Conservation (phyloP, 495 filamentous ascomycete genomes). For the Schizothecium vesticola region DNA sequence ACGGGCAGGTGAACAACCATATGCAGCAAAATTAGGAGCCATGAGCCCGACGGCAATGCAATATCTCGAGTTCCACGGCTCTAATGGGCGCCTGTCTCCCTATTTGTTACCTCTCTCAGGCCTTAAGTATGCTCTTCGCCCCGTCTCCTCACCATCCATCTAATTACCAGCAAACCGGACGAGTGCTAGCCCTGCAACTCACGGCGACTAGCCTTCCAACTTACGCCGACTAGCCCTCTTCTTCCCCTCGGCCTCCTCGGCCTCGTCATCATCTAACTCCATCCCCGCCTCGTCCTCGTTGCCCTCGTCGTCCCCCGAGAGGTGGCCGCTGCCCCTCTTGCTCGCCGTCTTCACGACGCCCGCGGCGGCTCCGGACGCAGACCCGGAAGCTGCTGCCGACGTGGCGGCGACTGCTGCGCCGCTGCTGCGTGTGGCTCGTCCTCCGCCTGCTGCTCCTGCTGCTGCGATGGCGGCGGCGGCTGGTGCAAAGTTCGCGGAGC, state of each 20-base stretch:
- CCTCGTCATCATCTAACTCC: constrained; percentile 31
- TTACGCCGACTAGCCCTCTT: constrained; percentile 38
- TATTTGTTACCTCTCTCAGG: background rate
- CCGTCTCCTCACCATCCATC: background rate
- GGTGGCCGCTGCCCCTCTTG: constrained; percentile 41
- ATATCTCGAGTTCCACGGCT: background rate
- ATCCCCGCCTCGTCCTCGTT: constrained; percentile 40
- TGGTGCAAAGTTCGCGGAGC: background rate
- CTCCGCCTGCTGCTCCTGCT: constrained; percentile 10
- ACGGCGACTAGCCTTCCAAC: constrained; percentile 30
- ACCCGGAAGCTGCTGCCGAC: background rate
- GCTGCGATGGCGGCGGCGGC: background rate
- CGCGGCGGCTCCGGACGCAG: background rate
- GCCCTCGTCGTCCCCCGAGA: constrained; percentile 47
- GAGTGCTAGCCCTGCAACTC: constrained; percentile 20
- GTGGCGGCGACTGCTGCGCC: background rate
- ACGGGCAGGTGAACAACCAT: background rate
- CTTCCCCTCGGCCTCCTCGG: constrained; percentile 20
- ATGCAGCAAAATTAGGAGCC: background rate
- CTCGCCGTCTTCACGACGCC: background rate
- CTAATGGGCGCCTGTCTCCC: background rate
- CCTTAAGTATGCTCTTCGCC: background rate
- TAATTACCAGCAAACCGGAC: background rate
- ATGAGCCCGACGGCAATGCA: background rate
- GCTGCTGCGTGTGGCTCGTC: constrained; percentile 15